Conservation (phyloP, 257 asterid genomes). For the Apocynum venetum region DNA sequence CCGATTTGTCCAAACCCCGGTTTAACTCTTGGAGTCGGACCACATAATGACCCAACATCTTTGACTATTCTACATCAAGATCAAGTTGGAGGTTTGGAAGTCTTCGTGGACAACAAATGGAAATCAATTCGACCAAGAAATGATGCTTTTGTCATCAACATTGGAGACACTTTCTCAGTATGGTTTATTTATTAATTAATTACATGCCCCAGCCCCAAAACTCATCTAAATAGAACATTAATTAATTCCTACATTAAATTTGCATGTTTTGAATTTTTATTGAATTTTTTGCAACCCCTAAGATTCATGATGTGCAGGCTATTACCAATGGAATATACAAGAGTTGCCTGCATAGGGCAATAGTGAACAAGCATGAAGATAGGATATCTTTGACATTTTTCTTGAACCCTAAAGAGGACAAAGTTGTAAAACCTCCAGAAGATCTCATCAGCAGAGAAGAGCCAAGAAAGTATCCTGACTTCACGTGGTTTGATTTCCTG, state of each 20-base stretch:
- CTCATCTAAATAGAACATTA: too few relatives aligned
- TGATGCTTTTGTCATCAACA: slow-evolving; percentile 59
- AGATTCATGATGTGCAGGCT: slow-evolving; percentile 36
- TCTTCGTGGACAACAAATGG: slow-evolving; percentile 63
- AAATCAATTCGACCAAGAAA: slow-evolving; percentile 40
- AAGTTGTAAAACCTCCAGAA: slow-evolving; percentile 46
- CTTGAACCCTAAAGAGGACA: slow-evolving; percentile 47
- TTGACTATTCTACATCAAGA: slow-evolving; percentile 70
- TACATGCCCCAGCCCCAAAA: too few relatives aligned
- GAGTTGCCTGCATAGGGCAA: slow-evolving; percentile 73
- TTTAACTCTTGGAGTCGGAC: slow-evolving; percentile 72
- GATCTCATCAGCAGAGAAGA: slow-evolving; percentile 30
- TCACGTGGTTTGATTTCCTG: slow-evolving; percentile 54
- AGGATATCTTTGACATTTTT: slow-evolving; percentile 48
- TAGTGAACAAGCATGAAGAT: slow-evolving; percentile 45
- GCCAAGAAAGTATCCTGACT: slow-evolving; percentile 53
- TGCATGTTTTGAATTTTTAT: too few relatives aligned
- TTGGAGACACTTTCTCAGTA: slow-evolving; percentile 83
- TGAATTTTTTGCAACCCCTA: too few relatives aligned
- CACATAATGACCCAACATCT: slow-evolving; percentile 67
- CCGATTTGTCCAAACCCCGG: slow-evolving; percentile 59
- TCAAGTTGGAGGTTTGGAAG: slow-evolving; percentile 61
- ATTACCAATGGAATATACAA: slow-evolving; percentile 66
- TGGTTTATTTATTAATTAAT: not conserved
- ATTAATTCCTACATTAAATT: too few relatives aligned